Conservation (phyloP, 352 stramenopile genomes). For the Globisporangium polare region DNA sequence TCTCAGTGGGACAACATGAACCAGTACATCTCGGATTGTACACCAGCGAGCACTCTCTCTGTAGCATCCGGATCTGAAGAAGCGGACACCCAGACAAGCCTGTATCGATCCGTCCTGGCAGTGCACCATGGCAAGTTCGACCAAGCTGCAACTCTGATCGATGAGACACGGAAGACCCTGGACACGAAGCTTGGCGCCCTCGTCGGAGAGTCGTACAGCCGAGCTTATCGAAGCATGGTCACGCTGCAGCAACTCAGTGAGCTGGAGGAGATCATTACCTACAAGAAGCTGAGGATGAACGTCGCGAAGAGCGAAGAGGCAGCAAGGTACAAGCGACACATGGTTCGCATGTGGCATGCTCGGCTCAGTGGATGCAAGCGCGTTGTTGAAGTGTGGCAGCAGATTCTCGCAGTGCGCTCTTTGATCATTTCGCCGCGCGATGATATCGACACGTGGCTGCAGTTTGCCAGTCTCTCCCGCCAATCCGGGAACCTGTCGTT, state of each 20-base stretch:
- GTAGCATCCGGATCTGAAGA: slow-evolving; percentile 15
- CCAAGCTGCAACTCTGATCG: slow-evolving; percentile 89
- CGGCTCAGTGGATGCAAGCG: slow-evolving; percentile 85
- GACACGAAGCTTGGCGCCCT: slow-evolving; percentile 95
- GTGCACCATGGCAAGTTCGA: slow-evolving; percentile 94
- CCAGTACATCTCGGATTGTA: slow-evolving; percentile 64
- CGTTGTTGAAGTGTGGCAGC: slow-evolving; percentile 92
- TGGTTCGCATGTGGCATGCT: slow-evolving; percentile 86
- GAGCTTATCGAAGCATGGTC: slow-evolving; percentile 96
- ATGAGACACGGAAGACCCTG: slow-evolving; percentile 90
- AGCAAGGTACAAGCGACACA: slow-evolving; percentile 69
- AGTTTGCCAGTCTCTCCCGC: slow-evolving; percentile 91
- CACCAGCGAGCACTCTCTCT: slow-evolving; percentile 9
- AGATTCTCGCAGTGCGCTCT: slow-evolving; percentile 92
- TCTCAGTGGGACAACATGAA: slow-evolving; percentile 81
- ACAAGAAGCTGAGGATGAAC: slow-evolving; percentile 82
- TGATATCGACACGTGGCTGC: slow-evolving; percentile 89
- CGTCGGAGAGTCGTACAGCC: slow-evolving; percentile 95
- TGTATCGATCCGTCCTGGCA: slow-evolving; percentile 90
- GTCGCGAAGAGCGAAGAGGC: slow-evolving; percentile 72
- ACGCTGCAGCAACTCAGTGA: slow-evolving; percentile 96
- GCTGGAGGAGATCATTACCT: slow-evolving; percentile 97
- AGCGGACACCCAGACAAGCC: slow-evolving; percentile 33
- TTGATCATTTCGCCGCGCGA: slow-evolving; percentile 85
- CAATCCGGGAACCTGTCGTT: slow-evolving; percentile 85